Conservation (phyloP, 495 filamentous ascomycete genomes). For the Penicillium cinerascens region DNA sequence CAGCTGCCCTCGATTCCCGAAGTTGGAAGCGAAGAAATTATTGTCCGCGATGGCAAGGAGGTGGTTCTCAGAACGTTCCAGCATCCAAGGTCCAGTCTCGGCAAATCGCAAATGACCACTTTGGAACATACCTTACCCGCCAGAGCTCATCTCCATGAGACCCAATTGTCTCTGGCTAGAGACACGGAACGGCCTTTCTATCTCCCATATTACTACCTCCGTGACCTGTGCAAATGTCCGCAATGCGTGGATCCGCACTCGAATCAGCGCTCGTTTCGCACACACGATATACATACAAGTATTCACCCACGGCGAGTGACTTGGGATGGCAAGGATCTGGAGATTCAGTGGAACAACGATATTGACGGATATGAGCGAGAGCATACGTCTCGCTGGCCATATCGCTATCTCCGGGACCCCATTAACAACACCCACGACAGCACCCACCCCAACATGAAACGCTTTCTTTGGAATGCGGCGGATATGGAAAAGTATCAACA, state of each 20-base stretch:
- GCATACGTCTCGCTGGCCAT: constrained; percentile 49
- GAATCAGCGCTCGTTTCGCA: constrained; percentile 77
- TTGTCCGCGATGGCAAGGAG: neutral
- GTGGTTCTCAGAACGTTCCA: neutral
- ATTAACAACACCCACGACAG: constrained; percentile 6
- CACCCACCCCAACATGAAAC: neutral
- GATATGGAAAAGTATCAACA: constrained; percentile 26
- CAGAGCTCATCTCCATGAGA: neutral
- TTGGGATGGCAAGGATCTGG: constrained; percentile 41
- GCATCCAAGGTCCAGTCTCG: neutral
- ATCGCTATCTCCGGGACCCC: constrained; percentile 24
- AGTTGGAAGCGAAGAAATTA: neutral
- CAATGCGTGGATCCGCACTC: constrained; percentile 72
- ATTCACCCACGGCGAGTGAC: constrained; percentile 39
- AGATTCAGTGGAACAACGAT: constrained; percentile 61
- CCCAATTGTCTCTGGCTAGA: neutral
- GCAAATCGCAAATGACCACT: neutral
- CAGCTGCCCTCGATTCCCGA: neutral
- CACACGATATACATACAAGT: constrained; percentile 59
- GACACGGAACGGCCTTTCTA: neutral
- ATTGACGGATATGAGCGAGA: constrained; percentile 40
- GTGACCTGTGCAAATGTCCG: constrained; percentile 72
- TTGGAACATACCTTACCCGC: neutral
- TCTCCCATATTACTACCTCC: constrained; percentile 53
- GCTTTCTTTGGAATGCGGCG: constrained; percentile 33